phyloP scores from a whole-genome alignment of 2,329 filamentous ascomycete genomes.

The Aspergillus piperis region DNA sequence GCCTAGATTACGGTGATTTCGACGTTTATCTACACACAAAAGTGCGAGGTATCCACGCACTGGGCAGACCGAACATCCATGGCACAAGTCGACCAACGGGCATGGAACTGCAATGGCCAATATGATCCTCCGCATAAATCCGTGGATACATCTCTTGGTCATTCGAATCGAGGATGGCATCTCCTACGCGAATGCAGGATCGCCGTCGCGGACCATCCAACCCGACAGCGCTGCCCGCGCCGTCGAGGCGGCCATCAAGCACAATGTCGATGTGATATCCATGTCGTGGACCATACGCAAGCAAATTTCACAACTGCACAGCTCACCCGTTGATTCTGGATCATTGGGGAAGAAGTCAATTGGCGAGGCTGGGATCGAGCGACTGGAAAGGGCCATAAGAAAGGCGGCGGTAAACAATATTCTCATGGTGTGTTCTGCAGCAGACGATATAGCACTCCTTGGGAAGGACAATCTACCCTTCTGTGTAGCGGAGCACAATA shows the following conservation, averaged over 20 bases:
- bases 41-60: neutral
- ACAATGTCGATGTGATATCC: constrained; percentile 3
- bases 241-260: constrained; percentile 4
- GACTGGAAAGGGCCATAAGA: neutral
- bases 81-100: constrained; percentile 1
- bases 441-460: neutral
- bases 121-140: constrained; percentile 9
- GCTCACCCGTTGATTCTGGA: neutral
- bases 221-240: constrained; percentile 5
- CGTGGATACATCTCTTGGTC: neutral
- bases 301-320: neutral
- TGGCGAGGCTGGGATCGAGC: neutral
- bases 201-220: constrained; percentile 5
- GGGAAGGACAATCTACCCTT: constrained; percentile 1
- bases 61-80: neutral
- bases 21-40: neutral
- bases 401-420: neutral
- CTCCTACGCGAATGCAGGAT: constrained; percentile 1
- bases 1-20: constrained; percentile 3
- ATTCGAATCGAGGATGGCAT: constrained; percentile 4
- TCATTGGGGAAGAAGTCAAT: neutral
- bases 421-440: constrained; percentile 5
- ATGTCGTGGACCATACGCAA: constrained; percentile 8
- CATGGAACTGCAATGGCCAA: constrained; percentile 12
- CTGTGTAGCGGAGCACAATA: neutral